Evolutionary conservation across 306 rosid genomes (phyloP), one percentile per base, ranked within the genome.

Genomic region (Benincasa hispida): DNA sequence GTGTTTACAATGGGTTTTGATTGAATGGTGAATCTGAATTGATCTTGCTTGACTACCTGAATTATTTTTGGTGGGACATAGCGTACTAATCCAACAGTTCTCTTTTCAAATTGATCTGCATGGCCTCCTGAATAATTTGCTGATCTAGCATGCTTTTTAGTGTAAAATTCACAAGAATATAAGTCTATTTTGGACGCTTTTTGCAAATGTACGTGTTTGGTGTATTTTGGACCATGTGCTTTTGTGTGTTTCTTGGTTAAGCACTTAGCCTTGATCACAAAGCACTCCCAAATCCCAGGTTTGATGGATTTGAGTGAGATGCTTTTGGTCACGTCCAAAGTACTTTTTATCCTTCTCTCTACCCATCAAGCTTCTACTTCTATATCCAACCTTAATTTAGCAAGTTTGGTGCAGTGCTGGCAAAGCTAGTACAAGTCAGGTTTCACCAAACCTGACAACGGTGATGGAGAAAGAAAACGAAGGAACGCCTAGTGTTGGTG

Each of bases 361-460:
- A 1, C 32, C 55, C 1, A 24, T 68, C 34, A 1, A 19, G 17
- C 74, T 67, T 67, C 53, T 21, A 39, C 51, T 21, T 67, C 53
- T 67, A 11, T 13, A n/a, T 8, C n/a, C 74, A 24, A 5, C 56
- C 56, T 69, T 69, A 66, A 27, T 17, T 57, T 24, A 10, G 62
- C 7, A 47, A 68, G 73, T 48, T 18, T 79, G 80, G 72, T 72
- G 82, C 97, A 87, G 98, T 83, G 81, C 83, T 55, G 88, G 78
- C 67, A 76, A 77, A 6, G 87, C 48, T 79, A 79, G 84, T 42
- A 83, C 83, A 72, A 75, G 75, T 77, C 82, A 54, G 73, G 62
- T 63, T 17, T 6, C 61, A 0, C 72, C 86, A 42, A 82, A 81
- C 35, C 65, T 72, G 87, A 67, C 80, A 41, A 85, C 57, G 50